Percentiles rank a stretch among this genome's conserved stretches.
Evolutionary conservation across 495 filamentous ascomycete species (phyloP).

Genomic region (Arthonia radiata): DNA sequence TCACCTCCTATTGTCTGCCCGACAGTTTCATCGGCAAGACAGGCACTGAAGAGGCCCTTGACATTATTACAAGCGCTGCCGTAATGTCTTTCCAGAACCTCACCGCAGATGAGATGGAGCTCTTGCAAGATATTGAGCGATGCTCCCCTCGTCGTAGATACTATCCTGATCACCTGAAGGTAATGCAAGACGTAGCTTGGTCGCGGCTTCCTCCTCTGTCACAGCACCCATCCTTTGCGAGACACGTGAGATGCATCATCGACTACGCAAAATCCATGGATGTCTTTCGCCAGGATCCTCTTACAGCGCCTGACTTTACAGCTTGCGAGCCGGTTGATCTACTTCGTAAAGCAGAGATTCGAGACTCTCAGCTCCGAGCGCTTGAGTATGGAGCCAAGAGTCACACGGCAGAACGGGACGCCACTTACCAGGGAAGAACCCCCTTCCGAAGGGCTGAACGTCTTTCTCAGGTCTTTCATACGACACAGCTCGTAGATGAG

Average conservation of each 20-base stretch:
- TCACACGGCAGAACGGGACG: conserved; percentile 15
- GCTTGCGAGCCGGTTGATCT: too few relatives aligned
- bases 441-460: conserved; percentile 3
- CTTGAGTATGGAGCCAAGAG: too few relatives aligned
- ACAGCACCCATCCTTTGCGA: too few relatives aligned
- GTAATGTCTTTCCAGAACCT: conserved; percentile 25
- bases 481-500: conserved; percentile 5
- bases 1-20: conserved; percentile 30
- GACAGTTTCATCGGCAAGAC: conserved; percentile 31
- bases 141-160: conserved; percentile 27
- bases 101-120: conserved; percentile 12
- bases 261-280: too few relatives aligned
- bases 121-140: conserved; percentile 20
- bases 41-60: conserved; percentile 36
- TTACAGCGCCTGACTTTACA: too few relatives aligned
- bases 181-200: conserved; percentile 27
- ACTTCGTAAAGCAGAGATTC: too few relatives aligned
- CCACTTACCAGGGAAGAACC: conserved; percentile 8
- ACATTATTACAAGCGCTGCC: conserved; percentile 22
- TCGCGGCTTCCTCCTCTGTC: too few relatives aligned
- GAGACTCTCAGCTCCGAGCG: too few relatives aligned
- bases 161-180: conserved; percentile 26
- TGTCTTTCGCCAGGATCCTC: too few relatives aligned
- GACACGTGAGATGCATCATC: too few relatives aligned
- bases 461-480: conserved; percentile 5